Percentiles rank a stretch among this genome's conserved stretches.
Evolutionary conservation across 176 grass and related monocot species (phyloP).

Genomic region (Carex pumila): DNA sequence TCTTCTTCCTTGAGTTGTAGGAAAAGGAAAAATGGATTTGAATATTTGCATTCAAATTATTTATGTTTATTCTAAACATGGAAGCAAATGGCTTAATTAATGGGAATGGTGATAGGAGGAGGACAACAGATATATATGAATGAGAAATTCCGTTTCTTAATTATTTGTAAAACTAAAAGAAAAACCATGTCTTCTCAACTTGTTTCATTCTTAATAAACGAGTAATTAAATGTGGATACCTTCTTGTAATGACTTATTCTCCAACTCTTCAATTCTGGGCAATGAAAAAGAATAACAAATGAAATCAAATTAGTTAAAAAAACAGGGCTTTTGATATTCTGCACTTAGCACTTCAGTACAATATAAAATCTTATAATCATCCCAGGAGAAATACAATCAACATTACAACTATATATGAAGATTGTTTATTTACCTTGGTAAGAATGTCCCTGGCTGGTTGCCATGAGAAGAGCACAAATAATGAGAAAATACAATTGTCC

Average conservation of each 20-base stretch:
- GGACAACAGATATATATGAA: too few relatives aligned
- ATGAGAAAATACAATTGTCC: background rate
- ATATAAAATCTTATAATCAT: background rate
- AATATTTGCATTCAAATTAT: background rate
- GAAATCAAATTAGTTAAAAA: background rate
- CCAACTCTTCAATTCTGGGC: constrained; percentile 1
- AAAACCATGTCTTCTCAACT: background rate
- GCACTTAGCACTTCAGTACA: background rate
- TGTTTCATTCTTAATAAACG: background rate
- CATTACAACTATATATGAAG: background rate
- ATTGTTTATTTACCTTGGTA: background rate
- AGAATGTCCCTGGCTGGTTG: background rate
- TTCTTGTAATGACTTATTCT: background rate
- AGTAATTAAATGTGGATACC: background rate
- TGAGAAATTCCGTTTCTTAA: background rate
- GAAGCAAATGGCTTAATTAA: background rate
- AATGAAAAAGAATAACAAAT: background rate
- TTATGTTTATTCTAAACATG: background rate
- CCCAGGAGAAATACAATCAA: background rate
- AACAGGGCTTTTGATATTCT: background rate
- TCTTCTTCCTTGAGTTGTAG: background rate
- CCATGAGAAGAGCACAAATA: constrained; percentile 8
- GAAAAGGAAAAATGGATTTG: background rate
- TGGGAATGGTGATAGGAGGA: background rate
- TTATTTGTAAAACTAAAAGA: background rate